phyloP scores from a whole-genome alignment of 108 stramenopile genomes.

The Schizochytrium sp. region DNA sequence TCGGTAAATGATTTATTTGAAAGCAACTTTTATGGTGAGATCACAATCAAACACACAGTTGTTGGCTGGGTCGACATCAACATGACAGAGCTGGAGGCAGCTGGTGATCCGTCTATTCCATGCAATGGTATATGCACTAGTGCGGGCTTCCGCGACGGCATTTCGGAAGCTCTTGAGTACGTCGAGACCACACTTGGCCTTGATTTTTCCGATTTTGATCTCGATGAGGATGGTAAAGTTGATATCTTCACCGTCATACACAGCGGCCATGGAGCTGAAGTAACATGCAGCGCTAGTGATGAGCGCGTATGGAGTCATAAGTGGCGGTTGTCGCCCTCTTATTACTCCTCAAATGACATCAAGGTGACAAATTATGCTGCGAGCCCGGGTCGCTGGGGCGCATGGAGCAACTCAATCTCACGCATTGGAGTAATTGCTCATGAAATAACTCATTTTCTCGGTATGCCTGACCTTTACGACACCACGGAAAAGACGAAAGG shows the following conservation, averaged over 20 bases:
- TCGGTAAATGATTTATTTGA: constrained; percentile 36
- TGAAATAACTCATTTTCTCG: constrained; percentile 73
- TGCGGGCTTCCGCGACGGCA: constrained; percentile 5
- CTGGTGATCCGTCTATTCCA: background rate
- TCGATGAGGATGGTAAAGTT: constrained; percentile 60
- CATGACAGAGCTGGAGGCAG: constrained; percentile 25
- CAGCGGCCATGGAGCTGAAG: constrained; percentile 83
- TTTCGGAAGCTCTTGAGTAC: background rate
- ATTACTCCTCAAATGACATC: constrained; percentile 59
- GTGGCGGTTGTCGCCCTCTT: constrained; percentile 66
- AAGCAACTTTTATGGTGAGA: constrained; percentile 17
- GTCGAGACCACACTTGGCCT: constrained; percentile 3
- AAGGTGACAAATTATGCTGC: constrained; percentile 71
- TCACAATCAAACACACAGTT: constrained; percentile 18
- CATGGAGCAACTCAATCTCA: constrained; percentile 68
- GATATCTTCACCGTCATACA: constrained; percentile 81
- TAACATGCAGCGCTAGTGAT: constrained; percentile 74
- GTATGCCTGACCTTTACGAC: constrained; percentile 76
- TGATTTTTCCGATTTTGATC: constrained; percentile 65
- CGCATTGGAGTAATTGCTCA: constrained; percentile 76
- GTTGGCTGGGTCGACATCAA: constrained; percentile 47
- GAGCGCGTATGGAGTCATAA: constrained; percentile 75
- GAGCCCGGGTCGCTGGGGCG: constrained; percentile 68
- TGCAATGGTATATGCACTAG: background rate
- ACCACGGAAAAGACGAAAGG: constrained; percentile 62